A percentile compares a stretch with the other conserved stretches of the same genome.
phyloP scores from a whole-genome alignment of 805 yeast genomes.

The Candida oleophila region DNA sequence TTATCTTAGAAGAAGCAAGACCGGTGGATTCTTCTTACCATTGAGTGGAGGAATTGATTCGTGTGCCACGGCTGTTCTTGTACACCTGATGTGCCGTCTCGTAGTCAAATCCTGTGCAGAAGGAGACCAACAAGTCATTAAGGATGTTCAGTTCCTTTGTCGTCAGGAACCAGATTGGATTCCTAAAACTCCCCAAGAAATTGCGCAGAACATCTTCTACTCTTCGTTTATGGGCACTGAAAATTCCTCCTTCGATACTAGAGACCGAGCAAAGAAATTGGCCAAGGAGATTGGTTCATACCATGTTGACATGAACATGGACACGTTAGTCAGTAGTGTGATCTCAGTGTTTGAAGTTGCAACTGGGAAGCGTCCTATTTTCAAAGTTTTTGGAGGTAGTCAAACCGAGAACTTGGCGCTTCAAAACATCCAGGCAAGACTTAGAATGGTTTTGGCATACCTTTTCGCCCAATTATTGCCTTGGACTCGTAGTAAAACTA shows the following conservation, averaged over 20 bases:
- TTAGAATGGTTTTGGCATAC: constrained; percentile 92
- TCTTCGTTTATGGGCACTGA: constrained; percentile 95
- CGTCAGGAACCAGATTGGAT: constrained; percentile 52
- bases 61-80: constrained; percentile 95
- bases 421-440: constrained; percentile 94
- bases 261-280: constrained; percentile 74
- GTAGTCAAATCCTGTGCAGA: constrained; percentile 66
- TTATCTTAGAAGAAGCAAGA: constrained; percentile 84
- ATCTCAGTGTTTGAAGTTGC: constrained; percentile 78
- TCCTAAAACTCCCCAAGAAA: constrained; percentile 73
- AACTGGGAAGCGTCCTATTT: constrained; percentile 86
- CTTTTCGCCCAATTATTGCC: constrained; percentile 93
- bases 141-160: constrained; percentile 70
- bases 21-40: constrained; percentile 91
- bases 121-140: constrained; percentile 75
- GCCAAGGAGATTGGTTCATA: constrained; percentile 79
- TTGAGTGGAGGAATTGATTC: constrained; percentile 97
- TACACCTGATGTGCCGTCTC: constrained; percentile 88
- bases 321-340: constrained; percentile 71
- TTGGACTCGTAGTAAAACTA: constrained; percentile 75
- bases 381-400: constrained; percentile 91
- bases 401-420: constrained; percentile 88
- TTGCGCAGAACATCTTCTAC: constrained; percentile 76
- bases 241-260: constrained; percentile 87
- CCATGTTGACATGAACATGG: constrained; percentile 93